Percentiles rank a stretch among this genome's conserved stretches.
Conservation (phyloP, 2,329 filamentous ascomycete genomes). For the Aspergillus ochraceus region DNA sequence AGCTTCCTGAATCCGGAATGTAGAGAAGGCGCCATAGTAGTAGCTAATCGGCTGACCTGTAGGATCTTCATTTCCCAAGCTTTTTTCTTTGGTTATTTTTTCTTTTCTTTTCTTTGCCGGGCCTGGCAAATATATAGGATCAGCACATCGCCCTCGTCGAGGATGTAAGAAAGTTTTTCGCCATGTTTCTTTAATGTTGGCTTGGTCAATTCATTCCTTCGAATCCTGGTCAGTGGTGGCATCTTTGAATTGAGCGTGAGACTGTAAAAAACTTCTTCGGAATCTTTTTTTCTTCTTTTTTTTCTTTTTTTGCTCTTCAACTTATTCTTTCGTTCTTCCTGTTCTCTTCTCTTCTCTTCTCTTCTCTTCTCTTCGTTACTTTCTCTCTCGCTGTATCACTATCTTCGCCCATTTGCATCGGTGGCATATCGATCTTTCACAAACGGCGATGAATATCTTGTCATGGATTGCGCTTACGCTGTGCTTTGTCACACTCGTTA, state of each 20-base stretch:
- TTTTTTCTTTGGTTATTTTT: not conserved
- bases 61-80: constrained; percentile 19
- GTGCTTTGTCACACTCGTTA: constrained; percentile 28
- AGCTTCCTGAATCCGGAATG: constrained; percentile 20
- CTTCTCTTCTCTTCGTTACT: constrained; percentile 5
- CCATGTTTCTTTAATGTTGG: constrained; percentile 13
- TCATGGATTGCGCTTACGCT: constrained; percentile 31
- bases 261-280: constrained; percentile 12
- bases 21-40: constrained; percentile 16
- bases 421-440: constrained; percentile 6
- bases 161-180: constrained; percentile 12
- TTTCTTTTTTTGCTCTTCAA: constrained; percentile 3
- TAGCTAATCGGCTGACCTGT: constrained; percentile 27
- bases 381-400: constrained; percentile 3
- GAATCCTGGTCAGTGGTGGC: constrained; percentile 16
- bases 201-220: constrained; percentile 10
- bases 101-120: not conserved
- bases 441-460: constrained; percentile 34
- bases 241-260: constrained; percentile 13
- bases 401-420: constrained; percentile 5
- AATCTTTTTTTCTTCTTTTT: constrained; percentile 11
- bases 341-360: constrained; percentile 1
- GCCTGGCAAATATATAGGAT: constrained; percentile 18
- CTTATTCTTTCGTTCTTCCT: constrained; percentile 7
- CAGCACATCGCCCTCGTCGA: constrained; percentile 19